phyloP scores from a whole-genome alignment of 2,329 filamentous ascomycete genomes.

The Ophiocordyceps unilateralis region DNA sequence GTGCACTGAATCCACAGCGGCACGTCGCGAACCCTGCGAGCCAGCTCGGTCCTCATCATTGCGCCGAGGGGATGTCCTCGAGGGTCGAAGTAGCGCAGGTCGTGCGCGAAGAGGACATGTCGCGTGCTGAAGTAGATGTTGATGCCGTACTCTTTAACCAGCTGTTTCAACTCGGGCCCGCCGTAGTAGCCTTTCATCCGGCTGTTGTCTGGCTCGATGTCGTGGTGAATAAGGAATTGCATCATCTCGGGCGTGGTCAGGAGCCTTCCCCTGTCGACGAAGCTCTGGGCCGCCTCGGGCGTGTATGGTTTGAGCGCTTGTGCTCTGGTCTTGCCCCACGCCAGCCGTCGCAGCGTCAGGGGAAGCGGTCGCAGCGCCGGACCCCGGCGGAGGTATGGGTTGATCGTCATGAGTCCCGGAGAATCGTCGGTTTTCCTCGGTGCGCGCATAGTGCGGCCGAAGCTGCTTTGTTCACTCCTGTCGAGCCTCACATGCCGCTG shows the following conservation, averaged over 20 bases:
- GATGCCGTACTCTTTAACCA: slow-evolving; percentile 7
- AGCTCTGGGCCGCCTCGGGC: slow-evolving; percentile 2
- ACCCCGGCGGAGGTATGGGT: too few relatives aligned
- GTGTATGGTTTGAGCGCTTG: not conserved
- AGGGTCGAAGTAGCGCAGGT: slow-evolving; percentile 15
- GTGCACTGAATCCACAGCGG: slow-evolving; percentile 17
- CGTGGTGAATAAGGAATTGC: slow-evolving; percentile 10
- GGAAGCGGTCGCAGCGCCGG: not conserved
- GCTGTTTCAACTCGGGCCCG: slow-evolving; percentile 2
- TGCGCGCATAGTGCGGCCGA: too few relatives aligned
- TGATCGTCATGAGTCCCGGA: too few relatives aligned
- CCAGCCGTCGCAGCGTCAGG: not conserved
- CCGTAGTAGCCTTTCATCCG: slow-evolving; percentile 4
- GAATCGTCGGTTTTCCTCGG: too few relatives aligned
- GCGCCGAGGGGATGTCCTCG: slow-evolving; percentile 15
- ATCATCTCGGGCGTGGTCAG: slow-evolving; percentile 11
- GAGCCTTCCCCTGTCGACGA: slow-evolving; percentile 9
- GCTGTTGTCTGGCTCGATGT: slow-evolving; percentile 9
- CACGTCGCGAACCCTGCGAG: slow-evolving; percentile 8
- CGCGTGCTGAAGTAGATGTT: slow-evolving; percentile 9
- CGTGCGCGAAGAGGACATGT: slow-evolving; percentile 16
- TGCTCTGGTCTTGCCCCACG: not conserved
- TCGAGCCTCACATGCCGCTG: too few relatives aligned
- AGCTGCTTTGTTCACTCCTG: too few relatives aligned
- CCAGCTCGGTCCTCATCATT: slow-evolving; percentile 10